Conservation (phyloP, 345 rosid species). For the Trapa bicornis region DNA sequence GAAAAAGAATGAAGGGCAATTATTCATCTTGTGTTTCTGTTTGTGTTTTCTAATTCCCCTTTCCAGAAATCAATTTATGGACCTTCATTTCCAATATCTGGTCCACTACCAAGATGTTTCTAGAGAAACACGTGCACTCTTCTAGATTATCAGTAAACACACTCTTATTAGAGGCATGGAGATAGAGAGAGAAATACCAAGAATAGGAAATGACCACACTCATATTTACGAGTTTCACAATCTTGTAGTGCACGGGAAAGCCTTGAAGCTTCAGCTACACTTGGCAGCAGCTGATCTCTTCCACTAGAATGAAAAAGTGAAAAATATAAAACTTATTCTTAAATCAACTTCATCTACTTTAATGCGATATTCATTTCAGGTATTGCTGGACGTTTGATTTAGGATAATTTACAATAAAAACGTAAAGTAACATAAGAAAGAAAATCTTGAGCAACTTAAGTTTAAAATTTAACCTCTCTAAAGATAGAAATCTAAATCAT, state of each 20-base stretch:
- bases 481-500: neutral
- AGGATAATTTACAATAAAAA: neutral
- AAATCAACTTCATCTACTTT: neutral
- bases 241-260: constrained; percentile 30
- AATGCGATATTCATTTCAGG: neutral
- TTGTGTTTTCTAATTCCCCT: neutral
- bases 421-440: neutral
- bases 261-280: constrained; percentile 52
- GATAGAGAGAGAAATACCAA: constrained; percentile 29
- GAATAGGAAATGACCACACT: constrained; percentile 60
- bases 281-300: constrained; percentile 64
- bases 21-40: neutral
- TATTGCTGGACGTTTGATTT: neutral
- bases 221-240: constrained; percentile 45
- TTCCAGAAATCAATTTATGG: neutral
- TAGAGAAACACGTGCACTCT: neutral
- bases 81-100: neutral
- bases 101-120: neutral
- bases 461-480: neutral
- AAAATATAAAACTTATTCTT: neutral
- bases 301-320: constrained; percentile 31
- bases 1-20: neutral
- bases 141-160: too few species aligned
- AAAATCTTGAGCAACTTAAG: neutral
- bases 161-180: neutral